Evolutionary conservation across 805 yeast species (phyloP).

Genomic region (Cyberlindnera suaveolens): DNA sequence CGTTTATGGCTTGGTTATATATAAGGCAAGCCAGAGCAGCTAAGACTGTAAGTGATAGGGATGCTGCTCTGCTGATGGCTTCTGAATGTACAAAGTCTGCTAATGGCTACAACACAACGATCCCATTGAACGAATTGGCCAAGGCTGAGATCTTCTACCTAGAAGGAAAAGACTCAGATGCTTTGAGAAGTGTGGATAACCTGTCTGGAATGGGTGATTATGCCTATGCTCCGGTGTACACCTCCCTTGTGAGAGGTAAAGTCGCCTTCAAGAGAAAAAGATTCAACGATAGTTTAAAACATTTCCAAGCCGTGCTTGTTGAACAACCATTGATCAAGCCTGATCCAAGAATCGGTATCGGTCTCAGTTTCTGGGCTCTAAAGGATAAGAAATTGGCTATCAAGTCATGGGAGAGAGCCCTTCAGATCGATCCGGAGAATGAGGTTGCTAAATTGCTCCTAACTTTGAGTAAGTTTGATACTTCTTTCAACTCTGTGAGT

Average conservation of each 20-base stretch:
- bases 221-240: conserved; percentile 59
- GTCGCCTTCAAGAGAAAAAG: conserved; percentile 66
- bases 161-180: conserved; percentile 60
- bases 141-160: conserved; percentile 60
- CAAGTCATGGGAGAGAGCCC: conserved; percentile 75
- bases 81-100: conserved; percentile 3
- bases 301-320: conserved; percentile 77
- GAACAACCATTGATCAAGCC: conserved; percentile 76
- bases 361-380: conserved; percentile 87
- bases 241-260: conserved; percentile 81
- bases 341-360: conserved; percentile 92
- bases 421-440: conserved; percentile 50
- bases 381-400: conserved; percentile 73
- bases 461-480: conserved; percentile 62
- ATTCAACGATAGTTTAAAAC: conserved; percentile 64
- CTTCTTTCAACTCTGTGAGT: conserved; percentile 49
- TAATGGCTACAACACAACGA: conserved; percentile 28
- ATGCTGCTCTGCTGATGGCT: conserved; percentile 38
- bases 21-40: conserved; percentile 38
- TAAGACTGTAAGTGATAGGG: conserved; percentile 23
- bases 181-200: conserved; percentile 42
- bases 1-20: conserved; percentile 70
- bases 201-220: conserved; percentile 17
- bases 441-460: conserved; percentile 59
- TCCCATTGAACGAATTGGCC: conserved; percentile 51